phyloP scores from a whole-genome alignment of 768 basidiomycete genomes.

The Cystobasidium tubakii region DNA sequence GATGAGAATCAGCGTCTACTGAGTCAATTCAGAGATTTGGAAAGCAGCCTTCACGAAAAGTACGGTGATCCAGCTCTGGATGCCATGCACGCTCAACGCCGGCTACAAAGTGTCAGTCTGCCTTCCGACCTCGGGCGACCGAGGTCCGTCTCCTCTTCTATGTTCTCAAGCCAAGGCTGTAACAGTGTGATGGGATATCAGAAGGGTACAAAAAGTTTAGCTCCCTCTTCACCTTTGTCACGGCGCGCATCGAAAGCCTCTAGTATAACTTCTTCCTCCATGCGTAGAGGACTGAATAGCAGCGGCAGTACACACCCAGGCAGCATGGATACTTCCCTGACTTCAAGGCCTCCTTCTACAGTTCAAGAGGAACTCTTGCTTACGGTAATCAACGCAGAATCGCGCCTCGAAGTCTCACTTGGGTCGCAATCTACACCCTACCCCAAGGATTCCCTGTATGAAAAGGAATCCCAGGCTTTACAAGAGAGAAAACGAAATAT shows the following conservation, averaged over 20 bases:
- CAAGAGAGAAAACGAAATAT: slow-evolving; percentile 18
- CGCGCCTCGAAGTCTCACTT: not conserved
- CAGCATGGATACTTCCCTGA: not conserved
- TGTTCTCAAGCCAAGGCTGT: not conserved
- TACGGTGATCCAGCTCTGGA: slow-evolving; percentile 3
- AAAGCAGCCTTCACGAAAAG: not conserved
- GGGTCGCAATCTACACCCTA: not conserved
- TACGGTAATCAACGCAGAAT: not conserved
- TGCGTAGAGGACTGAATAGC: not conserved
- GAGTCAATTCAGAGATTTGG: not conserved
- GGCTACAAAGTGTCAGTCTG: not conserved
- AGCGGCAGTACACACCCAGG: slow-evolving; percentile 11
- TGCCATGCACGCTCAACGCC: not conserved
- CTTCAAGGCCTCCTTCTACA: slow-evolving; percentile 2
- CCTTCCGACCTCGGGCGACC: not conserved
- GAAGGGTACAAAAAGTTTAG: not conserved
- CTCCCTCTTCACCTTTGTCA: not conserved
- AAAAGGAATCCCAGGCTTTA: not conserved
- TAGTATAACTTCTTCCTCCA: slow-evolving; percentile 3
- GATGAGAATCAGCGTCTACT: not conserved
- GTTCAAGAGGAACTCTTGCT: not conserved
- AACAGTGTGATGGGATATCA: not conserved
- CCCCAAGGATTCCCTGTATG: not conserved
- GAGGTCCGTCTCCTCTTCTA: not conserved
- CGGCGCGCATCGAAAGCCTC: not conserved